A percentile compares a stretch with the other conserved stretches of the same genome.
Evolutionary conservation across 202 grass and related monocot species (phyloP).

Genomic region (Panicum virgatum): DNA sequence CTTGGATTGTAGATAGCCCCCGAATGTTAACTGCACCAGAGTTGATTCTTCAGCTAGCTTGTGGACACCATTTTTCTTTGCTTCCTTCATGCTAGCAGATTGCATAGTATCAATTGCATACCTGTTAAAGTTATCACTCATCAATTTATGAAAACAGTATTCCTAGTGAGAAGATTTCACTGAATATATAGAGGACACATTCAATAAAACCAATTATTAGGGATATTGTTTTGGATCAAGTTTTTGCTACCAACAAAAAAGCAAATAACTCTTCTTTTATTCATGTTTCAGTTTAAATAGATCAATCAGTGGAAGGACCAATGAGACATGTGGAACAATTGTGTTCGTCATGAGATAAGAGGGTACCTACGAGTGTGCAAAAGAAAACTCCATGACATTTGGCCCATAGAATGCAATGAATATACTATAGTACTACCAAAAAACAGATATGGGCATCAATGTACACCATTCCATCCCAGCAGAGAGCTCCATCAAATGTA

Average conservation of each 20-base stretch:
- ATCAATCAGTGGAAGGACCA: neutral
- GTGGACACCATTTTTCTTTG: slow-evolving; percentile 44
- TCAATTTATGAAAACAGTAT: slow-evolving; percentile 27
- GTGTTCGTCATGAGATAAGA: neutral
- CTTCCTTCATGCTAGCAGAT: slow-evolving; percentile 72
- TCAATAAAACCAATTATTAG: slow-evolving; percentile 7
- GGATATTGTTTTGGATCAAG: neutral
- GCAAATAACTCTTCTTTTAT: too few relatives aligned
- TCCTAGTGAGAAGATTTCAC: neutral
- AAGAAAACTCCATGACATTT: neutral
- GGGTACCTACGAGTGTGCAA: neutral
- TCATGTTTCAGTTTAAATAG: too few relatives aligned
- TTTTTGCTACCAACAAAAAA: neutral
- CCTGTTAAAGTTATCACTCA: slow-evolving; percentile 57
- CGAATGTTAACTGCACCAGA: slow-evolving; percentile 83
- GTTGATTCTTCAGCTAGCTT: slow-evolving; percentile 75
- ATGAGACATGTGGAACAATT: neutral
- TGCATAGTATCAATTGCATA: slow-evolving; percentile 93
- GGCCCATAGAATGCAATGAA: neutral
- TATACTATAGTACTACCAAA: neutral
- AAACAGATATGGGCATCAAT: slow-evolving; percentile 1
- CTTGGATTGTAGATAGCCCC: slow-evolving; percentile 88
- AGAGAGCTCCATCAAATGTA: too few relatives aligned
- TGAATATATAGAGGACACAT: slow-evolving; percentile 18
- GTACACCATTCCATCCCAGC: too few relatives aligned